phyloP scores from a whole-genome alignment of 306 rosid species.

The Glycine soja region DNA sequence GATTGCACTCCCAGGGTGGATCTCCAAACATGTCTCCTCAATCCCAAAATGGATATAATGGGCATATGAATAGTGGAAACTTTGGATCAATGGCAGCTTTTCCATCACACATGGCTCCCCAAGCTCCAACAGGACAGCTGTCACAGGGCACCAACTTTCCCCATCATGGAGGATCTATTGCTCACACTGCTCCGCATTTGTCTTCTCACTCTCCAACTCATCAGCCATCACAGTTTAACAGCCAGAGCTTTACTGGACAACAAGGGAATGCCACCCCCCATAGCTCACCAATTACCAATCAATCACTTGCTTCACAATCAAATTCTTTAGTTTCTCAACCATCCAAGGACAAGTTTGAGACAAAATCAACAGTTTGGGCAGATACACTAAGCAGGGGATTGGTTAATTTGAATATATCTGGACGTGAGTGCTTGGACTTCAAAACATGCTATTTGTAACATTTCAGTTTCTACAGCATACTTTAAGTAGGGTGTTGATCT shows the following conservation, averaged over 20 bases:
- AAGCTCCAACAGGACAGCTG: conserved; percentile 60
- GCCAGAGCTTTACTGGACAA: conserved; percentile 61
- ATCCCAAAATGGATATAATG: conserved; percentile 65
- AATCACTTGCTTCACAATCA: conserved; percentile 57
- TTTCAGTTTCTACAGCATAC: conserved; percentile 9
- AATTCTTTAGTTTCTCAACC: conserved; percentile 64
- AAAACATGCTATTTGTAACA: conserved; percentile 25
- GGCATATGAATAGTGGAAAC: conserved; percentile 64
- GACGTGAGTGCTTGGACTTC: conserved; percentile 68
- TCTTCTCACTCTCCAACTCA: conserved; percentile 53
- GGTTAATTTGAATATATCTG: conserved; percentile 94
- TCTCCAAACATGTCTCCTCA: conserved; percentile 57
- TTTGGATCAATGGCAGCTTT: conserved; percentile 57
- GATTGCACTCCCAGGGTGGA: conserved; percentile 62
- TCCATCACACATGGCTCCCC: conserved; percentile 62
- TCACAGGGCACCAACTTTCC: conserved; percentile 59
- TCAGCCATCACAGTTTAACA: conserved; percentile 57
- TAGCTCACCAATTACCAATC: conserved; percentile 46
- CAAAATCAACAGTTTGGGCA: conserved; percentile 97
- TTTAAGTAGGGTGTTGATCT: conserved; percentile 33
- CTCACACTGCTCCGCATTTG: conserved; percentile 45
- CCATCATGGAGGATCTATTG: conserved; percentile 61
- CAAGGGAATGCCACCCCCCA: conserved; percentile 54
- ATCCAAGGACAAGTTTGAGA: conserved; percentile 82
- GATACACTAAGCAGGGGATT: conserved; percentile 96